A percentile compares a stretch with the other conserved stretches of the same genome.
Conservation (phyloP, 1,284 basidiomycete species). For the Xanthoconium separans region DNA sequence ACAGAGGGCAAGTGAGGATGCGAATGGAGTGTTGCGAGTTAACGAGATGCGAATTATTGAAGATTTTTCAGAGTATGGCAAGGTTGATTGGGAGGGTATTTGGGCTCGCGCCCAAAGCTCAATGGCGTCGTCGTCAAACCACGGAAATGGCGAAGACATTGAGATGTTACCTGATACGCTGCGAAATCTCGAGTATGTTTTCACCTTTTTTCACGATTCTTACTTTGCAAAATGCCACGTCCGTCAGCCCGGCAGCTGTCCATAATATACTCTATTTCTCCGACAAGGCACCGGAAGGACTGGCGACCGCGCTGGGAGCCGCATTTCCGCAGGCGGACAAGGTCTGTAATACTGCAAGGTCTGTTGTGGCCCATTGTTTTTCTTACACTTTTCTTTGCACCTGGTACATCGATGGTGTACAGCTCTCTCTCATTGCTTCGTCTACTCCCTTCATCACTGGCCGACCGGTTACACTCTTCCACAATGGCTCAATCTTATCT, state of each 20-base stretch:
- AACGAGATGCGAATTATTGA: slow-evolving; percentile 6
- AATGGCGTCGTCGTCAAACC: background rate
- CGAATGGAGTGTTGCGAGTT: slow-evolving; percentile 25
- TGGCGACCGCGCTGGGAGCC: slow-evolving; percentile 47
- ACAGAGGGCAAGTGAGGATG: slow-evolving; percentile 12
- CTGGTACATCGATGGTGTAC: slow-evolving; percentile 1
- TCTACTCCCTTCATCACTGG: slow-evolving; percentile 88
- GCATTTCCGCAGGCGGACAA: slow-evolving; percentile 51
- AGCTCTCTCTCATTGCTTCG: slow-evolving; percentile 74
- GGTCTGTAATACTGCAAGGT: slow-evolving; percentile 37
- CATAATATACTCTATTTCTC: slow-evolving; percentile 56
- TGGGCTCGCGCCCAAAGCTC: slow-evolving; percentile 38
- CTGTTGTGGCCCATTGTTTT: slow-evolving; percentile 1
- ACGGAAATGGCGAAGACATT: background rate
- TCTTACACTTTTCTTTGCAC: background rate
- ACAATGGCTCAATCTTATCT: slow-evolving; percentile 54
- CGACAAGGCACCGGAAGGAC: slow-evolving; percentile 61
- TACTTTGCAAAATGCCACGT: background rate
- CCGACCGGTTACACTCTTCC: slow-evolving; percentile 74
- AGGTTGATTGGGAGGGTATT: slow-evolving; percentile 51
- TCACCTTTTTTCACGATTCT: background rate
- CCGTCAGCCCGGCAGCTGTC: slow-evolving; percentile 14
- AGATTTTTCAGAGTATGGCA: slow-evolving; percentile 19
- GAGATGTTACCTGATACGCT: slow-evolving; percentile 14
- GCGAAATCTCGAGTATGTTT: slow-evolving; percentile 21